phyloP scores from a whole-genome alignment of 2,329 filamentous ascomycete genomes.

The Leptodontidium sp. region DNA sequence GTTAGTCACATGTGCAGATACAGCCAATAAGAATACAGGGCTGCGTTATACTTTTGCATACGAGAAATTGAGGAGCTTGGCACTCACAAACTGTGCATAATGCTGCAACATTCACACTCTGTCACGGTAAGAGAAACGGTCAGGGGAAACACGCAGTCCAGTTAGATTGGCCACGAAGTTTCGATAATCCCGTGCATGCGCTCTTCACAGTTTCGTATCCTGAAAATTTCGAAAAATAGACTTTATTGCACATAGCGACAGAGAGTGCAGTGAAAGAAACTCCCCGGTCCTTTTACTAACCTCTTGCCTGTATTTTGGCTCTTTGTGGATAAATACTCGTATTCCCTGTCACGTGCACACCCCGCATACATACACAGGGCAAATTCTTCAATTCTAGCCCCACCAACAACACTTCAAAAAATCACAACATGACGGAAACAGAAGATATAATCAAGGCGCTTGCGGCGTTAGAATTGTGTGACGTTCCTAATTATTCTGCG shows the following conservation, averaged over 20 bases:
- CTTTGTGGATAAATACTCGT: not conserved
- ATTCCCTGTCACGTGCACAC: too few relatives aligned
- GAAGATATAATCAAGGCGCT: too few relatives aligned
- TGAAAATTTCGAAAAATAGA: not conserved
- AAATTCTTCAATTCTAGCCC: too few relatives aligned
- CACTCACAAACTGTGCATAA: not conserved
- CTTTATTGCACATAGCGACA: not conserved
- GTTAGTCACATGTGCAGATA: not conserved
- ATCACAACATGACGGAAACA: too few relatives aligned
- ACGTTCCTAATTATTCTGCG: too few relatives aligned
- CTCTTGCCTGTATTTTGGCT: not conserved
- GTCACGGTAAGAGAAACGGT: not conserved
- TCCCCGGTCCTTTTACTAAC: not conserved
- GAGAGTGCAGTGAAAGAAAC: not conserved
- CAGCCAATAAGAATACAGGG: not conserved
- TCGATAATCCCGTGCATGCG: not conserved
- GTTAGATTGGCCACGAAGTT: not conserved
- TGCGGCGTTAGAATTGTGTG: too few relatives aligned
- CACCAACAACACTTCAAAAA: too few relatives aligned
- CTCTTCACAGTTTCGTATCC: too few relatives aligned
- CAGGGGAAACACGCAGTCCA: not conserved
- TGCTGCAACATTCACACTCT: not conserved
- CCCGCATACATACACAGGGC: too few relatives aligned
- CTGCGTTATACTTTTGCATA: not conserved
- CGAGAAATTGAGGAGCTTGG: not conserved